Evolutionary conservation across 2,329 filamentous ascomycete genomes (phyloP), one percentile per base, ranked within the genome.

Genomic region (Claviceps capensis): DNA sequence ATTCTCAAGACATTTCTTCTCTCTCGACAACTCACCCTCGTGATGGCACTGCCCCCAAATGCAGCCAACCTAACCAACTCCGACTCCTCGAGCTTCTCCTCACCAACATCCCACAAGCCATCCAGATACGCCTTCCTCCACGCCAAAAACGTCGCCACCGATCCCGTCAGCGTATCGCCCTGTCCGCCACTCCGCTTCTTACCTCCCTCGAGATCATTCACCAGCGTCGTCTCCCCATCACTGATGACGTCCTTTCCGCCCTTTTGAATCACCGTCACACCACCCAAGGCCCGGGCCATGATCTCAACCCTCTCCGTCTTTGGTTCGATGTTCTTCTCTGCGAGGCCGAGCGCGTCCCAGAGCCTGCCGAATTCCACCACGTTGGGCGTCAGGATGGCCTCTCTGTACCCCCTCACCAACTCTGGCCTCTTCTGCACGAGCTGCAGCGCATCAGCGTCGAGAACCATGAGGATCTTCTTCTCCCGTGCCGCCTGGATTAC

Each of bases 211-310:
- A 90, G 69, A 59, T 95, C 89, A 26, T 84, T 86, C 0, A 85
- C 72, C 26, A 90, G 69, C n/a, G 86, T 95, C 51, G 75, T 75
- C 53, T 77, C 72, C 13, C 90, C 88, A 60, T 95, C 86, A 2
- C 84, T 88, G 54, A 98, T 87, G 57, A 85, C 81, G 68, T 98
- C 93, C 55, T 80, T 80, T 2, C 69, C 66, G 2, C 93, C 93
- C 72, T 98, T 98, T 66, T 96, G 87, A 45, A 97, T 77, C 52
- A 98, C 82, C 1, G 88, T 94, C 34, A 96, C 88, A 1, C 93
- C 93, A 2, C 85, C 88, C 47, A 97, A 78, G 0, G 83, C 85
- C 54, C 76, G 78, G 0, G 89, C 82, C 42, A 98, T 71, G 16
- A 66, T 71, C 77, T 84, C 72, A 64, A 89, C 79, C 49, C 69